phyloP scores from a whole-genome alignment of 2,329 filamentous ascomycete species.

The Fusarium duplospermum region DNA sequence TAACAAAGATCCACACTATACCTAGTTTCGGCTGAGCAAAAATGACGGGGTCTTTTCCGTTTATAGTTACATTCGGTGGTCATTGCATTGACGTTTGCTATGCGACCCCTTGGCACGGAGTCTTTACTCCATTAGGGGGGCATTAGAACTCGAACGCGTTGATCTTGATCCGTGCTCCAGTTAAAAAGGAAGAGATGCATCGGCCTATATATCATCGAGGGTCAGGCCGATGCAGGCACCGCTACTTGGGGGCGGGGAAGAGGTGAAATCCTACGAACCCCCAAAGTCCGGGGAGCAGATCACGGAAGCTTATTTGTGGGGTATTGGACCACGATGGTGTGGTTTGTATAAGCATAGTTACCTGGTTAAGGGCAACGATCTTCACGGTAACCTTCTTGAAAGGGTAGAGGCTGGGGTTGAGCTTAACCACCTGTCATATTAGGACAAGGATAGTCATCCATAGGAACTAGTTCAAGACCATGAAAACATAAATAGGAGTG shows the following conservation, averaged over 20 bases:
- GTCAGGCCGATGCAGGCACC: not conserved
- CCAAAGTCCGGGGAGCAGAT: not conserved
- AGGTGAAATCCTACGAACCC: not conserved
- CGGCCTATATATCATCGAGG: not conserved
- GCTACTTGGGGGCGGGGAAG: not conserved
- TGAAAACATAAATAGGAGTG: not conserved
- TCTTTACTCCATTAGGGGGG: not conserved
- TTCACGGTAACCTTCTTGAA: not conserved
- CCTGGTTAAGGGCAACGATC: not conserved
- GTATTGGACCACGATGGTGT: not conserved
- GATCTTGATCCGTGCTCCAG: not conserved
- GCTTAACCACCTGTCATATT: not conserved
- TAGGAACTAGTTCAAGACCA: not conserved
- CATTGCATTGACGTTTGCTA: not conserved
- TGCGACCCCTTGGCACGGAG: not conserved
- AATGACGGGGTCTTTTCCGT: not conserved
- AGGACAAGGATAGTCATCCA: not conserved
- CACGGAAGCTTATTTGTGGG: not conserved
- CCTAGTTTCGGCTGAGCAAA: not conserved
- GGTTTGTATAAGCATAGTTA: not conserved
- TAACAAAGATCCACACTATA: not conserved
- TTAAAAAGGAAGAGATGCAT: not conserved
- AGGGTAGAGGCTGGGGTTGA: not conserved
- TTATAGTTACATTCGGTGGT: not conserved
- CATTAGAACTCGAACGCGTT: not conserved